Evolutionary conservation across 441 rosid genomes (phyloP).

Genomic region (Iberis amara): DNA sequence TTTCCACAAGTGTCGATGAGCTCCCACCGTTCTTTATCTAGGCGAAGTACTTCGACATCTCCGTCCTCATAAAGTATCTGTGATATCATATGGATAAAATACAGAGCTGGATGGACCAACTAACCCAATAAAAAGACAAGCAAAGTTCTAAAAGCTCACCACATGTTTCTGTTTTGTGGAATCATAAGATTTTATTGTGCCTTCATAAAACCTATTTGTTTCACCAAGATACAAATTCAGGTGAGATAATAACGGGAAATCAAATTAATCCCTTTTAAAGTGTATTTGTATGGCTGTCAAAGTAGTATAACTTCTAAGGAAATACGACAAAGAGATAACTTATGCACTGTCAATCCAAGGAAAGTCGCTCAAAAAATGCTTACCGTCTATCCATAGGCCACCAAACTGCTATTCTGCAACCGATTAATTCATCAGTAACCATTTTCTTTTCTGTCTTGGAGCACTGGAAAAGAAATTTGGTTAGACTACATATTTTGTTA

Average conservation of each 20-base stretch:
- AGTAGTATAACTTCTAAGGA: background rate
- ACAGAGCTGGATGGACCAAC: slow-evolving; percentile 10
- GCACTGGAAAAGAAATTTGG: slow-evolving; percentile 48
- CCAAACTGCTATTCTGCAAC: slow-evolving; percentile 89
- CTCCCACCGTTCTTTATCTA: slow-evolving; percentile 96
- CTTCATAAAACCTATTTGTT: slow-evolving; percentile 82
- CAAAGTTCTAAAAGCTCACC: slow-evolving; percentile 44
- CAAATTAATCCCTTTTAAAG: too few relatives aligned
- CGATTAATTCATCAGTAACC: slow-evolving; percentile 68
- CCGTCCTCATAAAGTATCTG: slow-evolving; percentile 95
- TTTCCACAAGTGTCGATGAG: slow-evolving; percentile 58
- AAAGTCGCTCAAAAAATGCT: slow-evolving; percentile 27
- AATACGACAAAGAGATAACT: background rate
- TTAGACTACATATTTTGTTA: slow-evolving; percentile 18
- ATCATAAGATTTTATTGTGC: slow-evolving; percentile 90
- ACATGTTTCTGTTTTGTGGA: slow-evolving; percentile 81
- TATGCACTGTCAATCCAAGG: slow-evolving; percentile 16
- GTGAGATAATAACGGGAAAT: slow-evolving; percentile 11
- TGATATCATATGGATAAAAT: slow-evolving; percentile 20
- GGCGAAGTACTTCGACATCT: slow-evolving; percentile 87
- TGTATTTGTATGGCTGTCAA: slow-evolving; percentile 19
- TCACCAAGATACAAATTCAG: slow-evolving; percentile 21
- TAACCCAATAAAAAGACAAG: slow-evolving; percentile 15
- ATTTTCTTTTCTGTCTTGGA: slow-evolving; percentile 47
- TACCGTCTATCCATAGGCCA: slow-evolving; percentile 99